These are phyloP conservation scores for Cetradonia linearis DNA, from an alignment of 495 filamentous ascomycete genomes.

Conservation along the genomic window DNA sequence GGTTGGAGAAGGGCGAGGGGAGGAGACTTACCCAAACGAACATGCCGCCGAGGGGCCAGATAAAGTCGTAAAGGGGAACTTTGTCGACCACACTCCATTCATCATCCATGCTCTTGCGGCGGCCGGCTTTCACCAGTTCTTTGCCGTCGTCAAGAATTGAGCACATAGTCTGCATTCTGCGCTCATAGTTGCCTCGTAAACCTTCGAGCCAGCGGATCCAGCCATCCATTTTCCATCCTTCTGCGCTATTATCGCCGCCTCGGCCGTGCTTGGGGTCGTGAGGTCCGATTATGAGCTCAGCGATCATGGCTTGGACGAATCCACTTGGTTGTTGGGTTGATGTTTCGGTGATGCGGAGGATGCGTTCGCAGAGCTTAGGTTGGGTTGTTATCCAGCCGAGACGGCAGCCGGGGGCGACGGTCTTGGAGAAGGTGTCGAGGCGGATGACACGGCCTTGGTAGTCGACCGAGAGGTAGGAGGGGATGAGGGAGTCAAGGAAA, in stretches of 20 bases:
- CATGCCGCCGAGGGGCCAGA: conserved; percentile 82
- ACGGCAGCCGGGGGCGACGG: conserved; percentile 65
- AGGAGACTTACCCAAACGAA: conserved; percentile 55
- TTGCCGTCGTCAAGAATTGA: conserved; percentile 53
- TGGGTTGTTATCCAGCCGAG: conserved; percentile 75
- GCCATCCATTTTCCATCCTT: conserved; percentile 71
- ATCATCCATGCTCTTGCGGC: conserved; percentile 33
- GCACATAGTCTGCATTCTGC: conserved; percentile 71
- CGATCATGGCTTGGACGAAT: conserved; percentile 75
- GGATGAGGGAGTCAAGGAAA: conserved; percentile 78
- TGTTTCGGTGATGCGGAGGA: conserved; percentile 60
- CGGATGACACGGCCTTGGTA: conserved; percentile 79
- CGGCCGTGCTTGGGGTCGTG: conserved; percentile 32
- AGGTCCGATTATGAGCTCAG: conserved; percentile 64
- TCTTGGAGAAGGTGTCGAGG: conserved; percentile 76
- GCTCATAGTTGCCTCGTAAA: conserved; percentile 69
- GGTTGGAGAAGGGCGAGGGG: background rate
- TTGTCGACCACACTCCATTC: conserved; percentile 61
- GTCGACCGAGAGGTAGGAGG: conserved; percentile 67
- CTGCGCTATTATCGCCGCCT: conserved; percentile 34
- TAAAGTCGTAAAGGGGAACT: conserved; percentile 59
- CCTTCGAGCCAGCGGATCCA: conserved; percentile 86
- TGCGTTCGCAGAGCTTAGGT: conserved; percentile 62
- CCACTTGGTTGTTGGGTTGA: conserved; percentile 76
- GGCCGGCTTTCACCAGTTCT: conserved; percentile 42